Evolutionary conservation across 2,329 filamentous ascomycete species (phyloP), one percentile per base, ranked within the genome.

Genomic region (Fusarium protoensiforme): DNA sequence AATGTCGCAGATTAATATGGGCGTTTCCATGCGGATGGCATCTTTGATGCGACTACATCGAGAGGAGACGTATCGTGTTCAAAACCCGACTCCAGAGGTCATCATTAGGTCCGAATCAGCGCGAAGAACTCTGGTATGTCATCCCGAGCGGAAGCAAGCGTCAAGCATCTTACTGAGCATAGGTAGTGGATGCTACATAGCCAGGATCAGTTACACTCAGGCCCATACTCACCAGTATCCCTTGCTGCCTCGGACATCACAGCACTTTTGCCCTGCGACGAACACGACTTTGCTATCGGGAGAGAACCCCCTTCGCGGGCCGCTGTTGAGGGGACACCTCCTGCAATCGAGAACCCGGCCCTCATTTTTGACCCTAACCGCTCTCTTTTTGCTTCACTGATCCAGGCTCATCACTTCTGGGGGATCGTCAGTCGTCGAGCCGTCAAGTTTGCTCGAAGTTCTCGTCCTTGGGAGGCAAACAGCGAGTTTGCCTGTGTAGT

Each of bases 171-270:
- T 56, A 59, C 58, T 71, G 43, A 72, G 41, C 29, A 54, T 18
- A 61, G 27, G 22, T 33, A 89, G 87, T 90, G 88, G 88, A 89
- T 90, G 87, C 76, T 90, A 36, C 86, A 90, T 75, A 89, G 85
- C 71, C 88, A 90, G 74, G 88, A 90, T 69, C 89, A 88, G 71
- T 81, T 90, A 27, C 87, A 89, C 69, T 88, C 87, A 1, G 86
- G 87, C 0, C 86, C 87, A 4, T 80, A 82, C 33, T 87, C 86
- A 13, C 87, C 88, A 4, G 83, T 88, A 3, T 86, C 87, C 0
- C 81, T 90, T 5, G 83, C 84, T 7, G 85, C 87, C 5, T 83
- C 83, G 36, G 88, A 90, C 67, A 90, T 90, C 48, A 89, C 87
- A 0, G 81, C 87, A 2, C 81, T 89, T 24, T 83, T 90, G 1